Evolutionary conservation across 1,284 basidiomycete genomes (phyloP), one percentile per base, ranked within the genome.

Genomic region (Ustilago nuda): DNA sequence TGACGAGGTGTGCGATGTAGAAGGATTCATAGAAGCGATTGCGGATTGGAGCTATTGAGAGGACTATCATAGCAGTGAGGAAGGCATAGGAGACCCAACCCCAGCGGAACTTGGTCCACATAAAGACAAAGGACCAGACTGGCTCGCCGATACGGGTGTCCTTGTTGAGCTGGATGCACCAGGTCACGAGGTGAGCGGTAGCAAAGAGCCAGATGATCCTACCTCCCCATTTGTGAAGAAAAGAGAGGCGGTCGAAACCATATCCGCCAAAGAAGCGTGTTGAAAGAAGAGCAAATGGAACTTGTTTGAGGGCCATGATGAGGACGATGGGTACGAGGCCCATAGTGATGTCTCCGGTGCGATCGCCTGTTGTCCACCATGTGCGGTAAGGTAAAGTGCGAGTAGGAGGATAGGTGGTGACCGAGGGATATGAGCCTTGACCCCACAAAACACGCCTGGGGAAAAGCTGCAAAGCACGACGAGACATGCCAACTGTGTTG

Each of bases 241-340:
- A 89, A 4, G 89, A 87, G 27, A 94, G 89, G 80, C 93, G 92
- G 87, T 95, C 93, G 78, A 92, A 92, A 77, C 91, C 90, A 37
- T 93, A 86, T 59, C 92, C 90, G 30, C 90, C 89, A 67, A 92
- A 88, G 71, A 90, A 89, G 0, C 90, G 89, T 30, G 92, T 87
- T n/a, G 93, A 90, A 79, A 94, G 90, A 51, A 94, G 81, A 56
- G 93, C 93, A 80, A 94, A 92, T 0, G 94, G 94, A 12, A 92
- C 91, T 4, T 92, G 89, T 85, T 94, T 94, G 84, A 94, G 89
- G 3, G 91, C 93, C 66, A 94, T 89, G 11, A 94, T 88, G 61
- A 94, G 88, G 61, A 91, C 90, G 17, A 94, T 88, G 0, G 93
- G 93, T 35, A 93, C 88, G 35, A 94, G 88, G 1, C 92, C 91